phyloP scores from a whole-genome alignment of 495 filamentous ascomycete genomes.

The Bacidia gigantensis region DNA sequence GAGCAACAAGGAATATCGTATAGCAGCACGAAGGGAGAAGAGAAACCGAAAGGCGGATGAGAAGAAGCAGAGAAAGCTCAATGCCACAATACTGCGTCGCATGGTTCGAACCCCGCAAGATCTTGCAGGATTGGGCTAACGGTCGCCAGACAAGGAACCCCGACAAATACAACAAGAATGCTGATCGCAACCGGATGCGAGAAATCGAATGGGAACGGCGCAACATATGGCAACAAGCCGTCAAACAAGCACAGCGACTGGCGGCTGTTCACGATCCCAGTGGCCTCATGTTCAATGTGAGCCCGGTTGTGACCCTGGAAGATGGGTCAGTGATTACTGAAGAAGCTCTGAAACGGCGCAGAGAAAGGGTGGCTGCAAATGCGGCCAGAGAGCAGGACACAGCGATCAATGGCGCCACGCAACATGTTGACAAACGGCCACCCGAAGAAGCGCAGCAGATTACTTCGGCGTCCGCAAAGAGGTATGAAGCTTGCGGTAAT shows the following conservation, averaged over 20 bases:
- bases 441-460: background rate
- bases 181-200: conserved; percentile 23
- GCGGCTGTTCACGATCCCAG: conserved; percentile 23
- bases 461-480: background rate
- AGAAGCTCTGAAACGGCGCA: conserved; percentile 10
- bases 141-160: conserved; percentile 20
- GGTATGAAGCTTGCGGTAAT: background rate
- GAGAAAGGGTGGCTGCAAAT: conserved; percentile 13
- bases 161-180: conserved; percentile 28
- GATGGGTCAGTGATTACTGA: conserved; percentile 23
- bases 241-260: conserved; percentile 21
- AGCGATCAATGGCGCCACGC: background rate
- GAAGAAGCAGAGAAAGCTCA: conserved; percentile 25
- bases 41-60: conserved; percentile 26
- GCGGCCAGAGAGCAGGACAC: conserved; percentile 8
- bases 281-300: conserved; percentile 24
- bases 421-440: background rate
- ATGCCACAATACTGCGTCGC: conserved; percentile 25
- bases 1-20: conserved; percentile 22
- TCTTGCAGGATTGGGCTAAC: background rate
- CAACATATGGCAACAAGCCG: conserved; percentile 20
- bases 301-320: conserved; percentile 19
- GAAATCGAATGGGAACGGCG: conserved; percentile 21
- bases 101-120: conserved; percentile 12
- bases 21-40: conserved; percentile 26